Base-by-base conservation (phyloP, 2,329 filamentous ascomycete species). In the Orbilia ellipsospora region DNA sequence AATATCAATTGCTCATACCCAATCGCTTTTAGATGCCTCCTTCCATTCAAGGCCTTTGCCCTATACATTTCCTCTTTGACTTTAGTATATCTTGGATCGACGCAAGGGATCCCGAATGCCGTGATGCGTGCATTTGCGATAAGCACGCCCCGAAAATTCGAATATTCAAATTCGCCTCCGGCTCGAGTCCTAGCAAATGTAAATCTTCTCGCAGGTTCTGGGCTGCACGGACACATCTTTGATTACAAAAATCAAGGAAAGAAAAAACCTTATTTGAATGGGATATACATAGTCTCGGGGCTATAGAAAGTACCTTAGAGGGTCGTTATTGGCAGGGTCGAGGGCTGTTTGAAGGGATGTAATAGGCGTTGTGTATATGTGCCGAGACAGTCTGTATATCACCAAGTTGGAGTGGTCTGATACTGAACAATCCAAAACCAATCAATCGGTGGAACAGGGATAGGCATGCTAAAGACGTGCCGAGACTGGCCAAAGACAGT, bases 41-140 rank as follows among this genome's bases (percentile, higher is more conserved):
- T 36, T 36, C 31, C 5, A 2, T 36, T 36, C 31, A 36, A 36
- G 31, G 31, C 31, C 10, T 36, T 36, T 36, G 31, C 31, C 31
- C 31, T 36, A 36, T 36, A 36, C 31, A 36, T 7, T 36, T 36
- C 2, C 31, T 36, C 31, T 36, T 36, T 36, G 31, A 10, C 5
- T 2, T 36, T 36, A 6, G 31, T 36, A 36, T 36, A 45, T 36
- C 54, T 59, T 45, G 54, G 68, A 73, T 73, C 50, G 48, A 55
- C 50, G 60, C 57, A 52, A 52, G 31, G 10, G 31, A 36, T 36
- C 31, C 31, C 2, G 31, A 36, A 36, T 36, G 31, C 31, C 31
- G 31, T 36, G 10, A 36, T 36, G 31, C 31, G 31, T 36, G 31
- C 10, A 36, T 36, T 36, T 36, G 23, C 31, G 31, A 36, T 36